Conservation (phyloP, 371 early-diverging fungal species). For the Apophysomyces elegans region DNA sequence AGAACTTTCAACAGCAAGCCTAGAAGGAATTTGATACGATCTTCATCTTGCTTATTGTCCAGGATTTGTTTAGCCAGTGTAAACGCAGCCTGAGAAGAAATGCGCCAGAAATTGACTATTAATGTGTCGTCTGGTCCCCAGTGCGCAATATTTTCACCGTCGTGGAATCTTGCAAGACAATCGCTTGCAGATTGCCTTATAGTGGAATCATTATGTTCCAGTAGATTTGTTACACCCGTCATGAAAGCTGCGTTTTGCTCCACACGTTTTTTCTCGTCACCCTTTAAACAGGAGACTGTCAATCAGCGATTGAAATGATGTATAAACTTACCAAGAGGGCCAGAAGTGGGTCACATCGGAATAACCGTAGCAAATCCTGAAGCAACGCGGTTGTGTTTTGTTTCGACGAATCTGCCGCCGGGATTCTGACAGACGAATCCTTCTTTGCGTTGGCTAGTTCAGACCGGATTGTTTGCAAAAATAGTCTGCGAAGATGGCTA, state of each 20-base stretch:
- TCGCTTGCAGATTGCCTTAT: conserved; percentile 69
- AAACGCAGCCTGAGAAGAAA: conserved; percentile 54
- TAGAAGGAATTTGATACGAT: conserved; percentile 56
- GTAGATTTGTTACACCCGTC: conserved; percentile 56
- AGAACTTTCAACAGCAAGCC: conserved; percentile 66
- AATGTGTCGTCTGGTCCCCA: conserved; percentile 60
- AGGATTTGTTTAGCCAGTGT: conserved; percentile 49
- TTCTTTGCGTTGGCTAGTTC: conserved; percentile 16
- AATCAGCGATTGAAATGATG: too few relatives aligned
- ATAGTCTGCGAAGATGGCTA: conserved; percentile 65
- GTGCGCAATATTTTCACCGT: conserved; percentile 48
- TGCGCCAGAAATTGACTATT: conserved; percentile 66
- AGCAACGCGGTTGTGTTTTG: conserved; percentile 17
- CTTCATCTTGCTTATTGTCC: conserved; percentile 53
- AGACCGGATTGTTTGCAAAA: conserved; percentile 34
- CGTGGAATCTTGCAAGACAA: conserved; percentile 64
- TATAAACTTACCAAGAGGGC: conserved; percentile 29
- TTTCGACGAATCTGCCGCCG: conserved; percentile 23
- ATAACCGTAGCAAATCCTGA: conserved; percentile 31
- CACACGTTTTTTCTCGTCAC: conserved; percentile 23
- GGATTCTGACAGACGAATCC: neutral
- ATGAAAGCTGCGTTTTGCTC: conserved; percentile 67
- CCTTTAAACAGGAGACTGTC: conserved; percentile 5
- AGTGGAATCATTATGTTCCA: conserved; percentile 56
- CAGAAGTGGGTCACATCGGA: conserved; percentile 28